These are phyloP conservation scores for Pichia nanzhaoensis DNA, from an alignment of 805 yeast genomes.

Conservation along the genomic window DNA sequence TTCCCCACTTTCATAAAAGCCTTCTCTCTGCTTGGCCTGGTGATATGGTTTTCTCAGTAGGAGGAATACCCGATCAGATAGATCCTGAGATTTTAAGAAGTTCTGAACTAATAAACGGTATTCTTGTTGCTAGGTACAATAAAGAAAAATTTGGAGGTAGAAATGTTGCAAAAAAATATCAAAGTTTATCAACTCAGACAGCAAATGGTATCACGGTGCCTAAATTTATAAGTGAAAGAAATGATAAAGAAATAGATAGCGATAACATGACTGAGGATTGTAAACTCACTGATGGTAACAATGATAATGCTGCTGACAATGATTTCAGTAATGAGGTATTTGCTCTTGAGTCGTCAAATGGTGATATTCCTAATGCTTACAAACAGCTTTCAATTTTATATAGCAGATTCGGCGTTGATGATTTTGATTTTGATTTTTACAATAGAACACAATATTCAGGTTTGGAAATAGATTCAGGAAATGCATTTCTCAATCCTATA, in stretches of 20 bases:
- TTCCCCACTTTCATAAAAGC: constrained; percentile 78
- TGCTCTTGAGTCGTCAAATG: constrained; percentile 28
- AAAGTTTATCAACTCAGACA: constrained; percentile 29
- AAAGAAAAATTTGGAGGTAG: constrained; percentile 50
- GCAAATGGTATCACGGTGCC: constrained; percentile 30
- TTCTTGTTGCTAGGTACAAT: constrained; percentile 46
- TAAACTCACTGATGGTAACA: background rate
- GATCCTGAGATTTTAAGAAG: constrained; percentile 42
- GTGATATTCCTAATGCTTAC: constrained; percentile 66
- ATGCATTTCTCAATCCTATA: constrained; percentile 69
- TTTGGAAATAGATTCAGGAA: constrained; percentile 79
- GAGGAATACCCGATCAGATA: constrained; percentile 51
- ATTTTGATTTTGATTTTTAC: constrained; percentile 84
- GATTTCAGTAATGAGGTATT: constrained; percentile 18
- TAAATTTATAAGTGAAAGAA: constrained; percentile 57
- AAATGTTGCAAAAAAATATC: constrained; percentile 40
- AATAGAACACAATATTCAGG: constrained; percentile 74
- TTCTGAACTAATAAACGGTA: constrained; percentile 31
- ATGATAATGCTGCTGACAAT: background rate
- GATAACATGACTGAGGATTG: constrained; percentile 10
- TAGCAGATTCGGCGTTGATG: constrained; percentile 87
- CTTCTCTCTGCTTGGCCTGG: constrained; percentile 78
- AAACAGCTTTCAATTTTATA: constrained; percentile 69
- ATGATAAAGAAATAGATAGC: constrained; percentile 25
- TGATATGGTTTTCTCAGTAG: constrained; percentile 49